phyloP scores from a whole-genome alignment of 176 grass and related monocot genomes.

The Paspalum vaginatum region DNA sequence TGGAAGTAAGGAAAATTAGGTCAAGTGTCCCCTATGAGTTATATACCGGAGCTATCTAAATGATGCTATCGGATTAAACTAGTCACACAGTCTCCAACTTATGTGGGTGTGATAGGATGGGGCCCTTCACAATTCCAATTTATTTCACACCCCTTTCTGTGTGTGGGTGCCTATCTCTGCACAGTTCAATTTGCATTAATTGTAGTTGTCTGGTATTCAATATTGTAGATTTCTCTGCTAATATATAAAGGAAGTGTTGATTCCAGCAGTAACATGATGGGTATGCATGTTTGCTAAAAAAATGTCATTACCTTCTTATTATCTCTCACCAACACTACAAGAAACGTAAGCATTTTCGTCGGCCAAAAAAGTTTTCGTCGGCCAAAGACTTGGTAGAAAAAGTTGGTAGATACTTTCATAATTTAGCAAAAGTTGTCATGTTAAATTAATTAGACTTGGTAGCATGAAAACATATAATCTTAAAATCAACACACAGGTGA shows the following conservation, averaged over 20 bases:
- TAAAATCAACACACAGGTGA: neutral
- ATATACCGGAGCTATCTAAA: conserved; percentile 24
- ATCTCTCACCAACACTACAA: no score
- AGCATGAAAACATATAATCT: neutral
- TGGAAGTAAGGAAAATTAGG: conserved; percentile 54
- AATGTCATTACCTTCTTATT: neutral
- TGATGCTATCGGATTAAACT: conserved; percentile 25
- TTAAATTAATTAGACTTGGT: neutral
- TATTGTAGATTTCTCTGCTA: neutral
- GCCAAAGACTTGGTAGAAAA: no score
- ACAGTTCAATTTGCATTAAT: conserved; percentile 26
- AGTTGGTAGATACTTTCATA: conserved; percentile 3
- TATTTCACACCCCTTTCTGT: conserved; percentile 13
- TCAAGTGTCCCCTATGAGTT: conserved; percentile 31
- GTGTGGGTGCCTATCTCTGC: conserved; percentile 10
- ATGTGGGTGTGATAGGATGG: neutral
- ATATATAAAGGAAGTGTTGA: neutral
- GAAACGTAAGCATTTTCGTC: no score
- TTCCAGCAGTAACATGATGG: neutral
- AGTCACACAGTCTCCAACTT: conserved; percentile 24
- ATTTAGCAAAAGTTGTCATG: neutral
- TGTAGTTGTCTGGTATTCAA: neutral
- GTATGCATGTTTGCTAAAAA: neutral
- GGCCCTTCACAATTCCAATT: conserved; percentile 19
- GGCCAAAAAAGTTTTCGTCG: no score